Base-by-base conservation (phyloP, 352 stramenopile genomes). In the Nothophytophthora sp. region DNA sequence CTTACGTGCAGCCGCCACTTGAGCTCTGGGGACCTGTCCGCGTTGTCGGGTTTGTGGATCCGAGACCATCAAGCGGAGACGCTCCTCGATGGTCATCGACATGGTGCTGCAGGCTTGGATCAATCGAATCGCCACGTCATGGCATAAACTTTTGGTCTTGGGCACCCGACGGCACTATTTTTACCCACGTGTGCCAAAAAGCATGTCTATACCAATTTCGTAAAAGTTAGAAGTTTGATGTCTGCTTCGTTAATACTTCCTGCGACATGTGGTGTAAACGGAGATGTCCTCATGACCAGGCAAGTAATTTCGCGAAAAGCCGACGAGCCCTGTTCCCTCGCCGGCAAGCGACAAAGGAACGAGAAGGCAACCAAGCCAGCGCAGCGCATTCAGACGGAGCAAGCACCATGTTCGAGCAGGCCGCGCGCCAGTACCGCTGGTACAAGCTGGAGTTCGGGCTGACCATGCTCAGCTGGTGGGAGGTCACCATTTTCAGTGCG, bases 381-480 rank as follows among this genome's bases (percentile, higher is more conserved):
- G 23, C 52, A 54, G 47, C 18, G 32, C 38, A 11, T 43, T 18
- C 20, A 22, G 42, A 13, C 37, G 47, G 43, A 47, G 40, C 22
- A 20, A 29, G 13, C 22, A 64, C 19, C 29, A 92, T 90, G 81
- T 64, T 87, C 36, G 74, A 77, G 57, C 73, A 70, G 65, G 35
- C 85, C 30, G 65, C 71, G 65, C 75, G 74, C 34, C 67, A 87
- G 48, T 93, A 93, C 63, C 74, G 76, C 56, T 87, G 76, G 76
- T 93, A 93, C 78, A 93, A 93, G 74, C 68, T 93, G 36, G 83
- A 93, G 79, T 93, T 91, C 48, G 83, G 80, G 18, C 75, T 93
- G 51, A 87, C 83, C 23, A 88, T 93, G 74, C 67, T 93, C 18
- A 90, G 75, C 63, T 78, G 77, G 58, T 89, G 81, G 70, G 83